These are phyloP conservation scores for Vickermania ingenoplastis DNA, from an alignment of 208 protist genomes.

Conservation along the genomic window DNA sequence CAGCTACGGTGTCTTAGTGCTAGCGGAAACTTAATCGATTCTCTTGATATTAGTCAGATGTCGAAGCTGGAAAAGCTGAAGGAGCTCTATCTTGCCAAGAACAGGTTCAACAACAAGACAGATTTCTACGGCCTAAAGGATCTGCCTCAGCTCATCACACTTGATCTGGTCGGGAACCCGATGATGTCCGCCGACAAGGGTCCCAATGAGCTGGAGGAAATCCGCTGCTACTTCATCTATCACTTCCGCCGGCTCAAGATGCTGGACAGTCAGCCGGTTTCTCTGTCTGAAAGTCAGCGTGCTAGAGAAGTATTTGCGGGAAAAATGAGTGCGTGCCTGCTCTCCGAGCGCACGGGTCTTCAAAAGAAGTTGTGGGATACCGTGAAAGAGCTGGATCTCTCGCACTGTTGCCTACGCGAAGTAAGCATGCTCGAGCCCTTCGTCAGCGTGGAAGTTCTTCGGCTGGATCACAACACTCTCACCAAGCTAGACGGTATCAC, in stretches of 20 bases:
- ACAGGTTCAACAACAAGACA: conserved; percentile 53
- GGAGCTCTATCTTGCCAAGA: conserved; percentile 85
- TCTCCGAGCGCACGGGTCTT: conserved; percentile 40
- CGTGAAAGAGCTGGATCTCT: conserved; percentile 60
- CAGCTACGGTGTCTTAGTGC: conserved; percentile 72
- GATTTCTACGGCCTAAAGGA: conserved; percentile 68
- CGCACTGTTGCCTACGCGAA: conserved; percentile 66
- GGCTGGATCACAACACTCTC: conserved; percentile 79
- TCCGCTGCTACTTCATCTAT: conserved; percentile 84
- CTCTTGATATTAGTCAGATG: conserved; percentile 37
- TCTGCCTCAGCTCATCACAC: conserved; percentile 75
- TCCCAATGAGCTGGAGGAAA: conserved; percentile 20
- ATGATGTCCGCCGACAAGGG: conserved; percentile 6
- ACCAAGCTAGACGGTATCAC: conserved; percentile 36
- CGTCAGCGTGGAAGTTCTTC: conserved; percentile 40
- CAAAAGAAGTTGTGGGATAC: conserved; percentile 24
- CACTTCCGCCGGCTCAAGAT: conserved; percentile 89
- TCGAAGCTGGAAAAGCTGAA: conserved; percentile 27
- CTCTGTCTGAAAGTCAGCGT: conserved; percentile 29
- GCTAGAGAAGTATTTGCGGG: conserved; percentile 68
- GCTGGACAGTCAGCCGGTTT: conserved; percentile 67
- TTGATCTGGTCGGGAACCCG: conserved; percentile 87
- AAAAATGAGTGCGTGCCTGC: conserved; percentile 64
- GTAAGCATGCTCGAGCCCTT: conserved; percentile 62
- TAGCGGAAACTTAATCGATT: conserved; percentile 73